Conservation (phyloP, 2,329 filamentous ascomycete species). For the Arthrobotrys entomopaga region DNA sequence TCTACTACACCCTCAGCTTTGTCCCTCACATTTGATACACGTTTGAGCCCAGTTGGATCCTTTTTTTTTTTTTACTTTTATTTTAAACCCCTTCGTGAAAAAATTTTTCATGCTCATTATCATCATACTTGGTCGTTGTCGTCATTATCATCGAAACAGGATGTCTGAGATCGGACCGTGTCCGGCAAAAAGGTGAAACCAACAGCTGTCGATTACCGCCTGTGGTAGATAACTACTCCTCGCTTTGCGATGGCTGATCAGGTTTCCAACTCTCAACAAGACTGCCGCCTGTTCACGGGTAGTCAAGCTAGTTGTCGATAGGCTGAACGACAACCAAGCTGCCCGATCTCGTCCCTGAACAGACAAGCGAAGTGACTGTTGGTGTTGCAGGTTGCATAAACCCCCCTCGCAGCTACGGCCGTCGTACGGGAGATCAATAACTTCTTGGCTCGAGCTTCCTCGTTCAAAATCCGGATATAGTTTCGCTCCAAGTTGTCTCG, state of each 20-base stretch:
- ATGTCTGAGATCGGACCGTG: constrained; percentile 40
- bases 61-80: constrained; percentile 28
- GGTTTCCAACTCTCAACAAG: constrained; percentile 16
- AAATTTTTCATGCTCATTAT: not conserved
- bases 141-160: constrained; percentile 16
- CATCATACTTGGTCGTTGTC: constrained; percentile 9
- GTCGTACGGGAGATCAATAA: constrained; percentile 30
- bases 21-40: constrained; percentile 33
- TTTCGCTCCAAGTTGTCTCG: constrained; percentile 18
- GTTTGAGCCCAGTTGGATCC: constrained; percentile 16
- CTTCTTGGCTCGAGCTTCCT: constrained; percentile 25
- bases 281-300: constrained; percentile 28
- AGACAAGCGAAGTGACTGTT: constrained; percentile 5
- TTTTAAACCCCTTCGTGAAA: constrained; percentile 19
- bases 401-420: constrained; percentile 41
- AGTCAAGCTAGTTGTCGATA: constrained; percentile 12
- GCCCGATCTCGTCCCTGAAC: constrained; percentile 7
- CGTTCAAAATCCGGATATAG: constrained; percentile 16
- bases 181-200: constrained; percentile 45
- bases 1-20: constrained; percentile 8
- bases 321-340: constrained; percentile 10
- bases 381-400: constrained; percentile 40
- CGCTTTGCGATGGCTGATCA: constrained; percentile 14
- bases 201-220: not conserved
- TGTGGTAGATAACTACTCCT: constrained; percentile 5